Percentiles rank a stretch among this genome's conserved stretches.
These are phyloP conservation scores for Calophaca sinica DNA, from an alignment of 306 rosid species.

Conservation along the genomic window DNA sequence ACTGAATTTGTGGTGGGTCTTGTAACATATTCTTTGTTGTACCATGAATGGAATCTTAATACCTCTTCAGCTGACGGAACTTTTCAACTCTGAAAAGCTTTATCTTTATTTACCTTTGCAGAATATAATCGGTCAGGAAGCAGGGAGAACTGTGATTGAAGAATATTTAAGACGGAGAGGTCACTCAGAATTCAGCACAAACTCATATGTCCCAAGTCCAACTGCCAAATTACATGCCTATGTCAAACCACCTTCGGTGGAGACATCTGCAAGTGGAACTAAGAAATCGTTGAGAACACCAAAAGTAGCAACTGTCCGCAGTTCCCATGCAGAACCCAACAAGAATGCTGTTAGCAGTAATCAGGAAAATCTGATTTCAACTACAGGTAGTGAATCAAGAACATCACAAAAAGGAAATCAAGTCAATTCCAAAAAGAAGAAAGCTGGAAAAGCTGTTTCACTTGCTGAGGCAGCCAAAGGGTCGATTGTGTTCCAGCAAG, in stretches of 20 bases:
- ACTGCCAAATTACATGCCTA: conserved; percentile 74
- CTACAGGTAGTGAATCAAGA: conserved; percentile 52
- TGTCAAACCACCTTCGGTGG: conserved; percentile 81
- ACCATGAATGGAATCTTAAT: not conserved
- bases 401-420: conserved; percentile 64
- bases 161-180: conserved; percentile 79
- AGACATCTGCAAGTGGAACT: conserved; percentile 54
- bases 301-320: conserved; percentile 50
- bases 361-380: conserved; percentile 53
- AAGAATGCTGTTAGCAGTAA: conserved; percentile 48
- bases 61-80: not conserved
- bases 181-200: conserved; percentile 52
- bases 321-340: conserved; percentile 52
- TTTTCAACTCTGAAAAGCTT: conserved; percentile 24
- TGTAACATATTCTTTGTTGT: conserved; percentile 28
- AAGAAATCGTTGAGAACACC: conserved; percentile 69
- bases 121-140: conserved; percentile 90
- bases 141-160: conserved; percentile 78
- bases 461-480: conserved; percentile 96
- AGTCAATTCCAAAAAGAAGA: conserved; percentile 78
- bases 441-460: conserved; percentile 74
- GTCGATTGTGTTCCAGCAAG: conserved; percentile 89
- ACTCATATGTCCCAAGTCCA: conserved; percentile 54
- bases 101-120: conserved; percentile 48
- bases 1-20: conserved; percentile 14